Evolutionary conservation across 2,329 filamentous ascomycete species (phyloP).

Genomic region (Penicillium sp.): DNA sequence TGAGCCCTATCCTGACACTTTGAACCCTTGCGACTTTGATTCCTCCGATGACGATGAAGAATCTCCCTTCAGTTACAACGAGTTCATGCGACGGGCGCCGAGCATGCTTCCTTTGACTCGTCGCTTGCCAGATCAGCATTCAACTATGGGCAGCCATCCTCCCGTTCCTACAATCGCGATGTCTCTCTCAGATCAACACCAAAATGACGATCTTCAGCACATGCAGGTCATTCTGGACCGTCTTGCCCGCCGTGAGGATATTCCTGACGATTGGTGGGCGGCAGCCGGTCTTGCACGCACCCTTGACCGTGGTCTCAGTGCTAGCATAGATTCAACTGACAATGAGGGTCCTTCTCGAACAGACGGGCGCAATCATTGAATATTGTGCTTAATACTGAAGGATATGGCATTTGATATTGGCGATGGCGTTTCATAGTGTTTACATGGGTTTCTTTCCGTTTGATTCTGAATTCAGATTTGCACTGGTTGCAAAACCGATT

Average conservation of each 20-base stretch:
- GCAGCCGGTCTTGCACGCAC: conserved; percentile 65
- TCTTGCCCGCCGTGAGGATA: conserved; percentile 68
- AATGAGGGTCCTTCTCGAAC: conserved; percentile 22
- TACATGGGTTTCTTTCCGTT: neutral
- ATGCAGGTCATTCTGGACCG: conserved; percentile 72
- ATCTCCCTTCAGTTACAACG: conserved; percentile 14
- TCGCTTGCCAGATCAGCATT: conserved; percentile 28
- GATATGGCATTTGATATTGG: neutral
- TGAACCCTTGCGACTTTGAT: conserved; percentile 40
- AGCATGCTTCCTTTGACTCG: conserved; percentile 15
- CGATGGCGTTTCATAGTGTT: conserved; percentile 2
- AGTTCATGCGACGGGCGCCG: conserved; percentile 11
- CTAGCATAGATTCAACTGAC: conserved; percentile 24
- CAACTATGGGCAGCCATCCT: conserved; percentile 36
- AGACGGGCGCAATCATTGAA: conserved; percentile 8
- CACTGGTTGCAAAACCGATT: conserved; percentile 3
- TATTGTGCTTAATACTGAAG: neutral
- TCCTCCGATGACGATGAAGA: conserved; percentile 39
- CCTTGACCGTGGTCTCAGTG: conserved; percentile 32
- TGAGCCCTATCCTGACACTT: conserved; percentile 37
- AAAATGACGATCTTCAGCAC: conserved; percentile 52
- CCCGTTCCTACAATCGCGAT: conserved; percentile 35
- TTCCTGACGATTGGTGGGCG: conserved; percentile 81
- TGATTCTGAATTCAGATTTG: conserved; percentile 3
- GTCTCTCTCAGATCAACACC: conserved; percentile 31